Percentiles rank a stretch among this genome's conserved stretches.
Conservation (phyloP, 169 alveolate genomes). For the Plasmodium inui region DNA sequence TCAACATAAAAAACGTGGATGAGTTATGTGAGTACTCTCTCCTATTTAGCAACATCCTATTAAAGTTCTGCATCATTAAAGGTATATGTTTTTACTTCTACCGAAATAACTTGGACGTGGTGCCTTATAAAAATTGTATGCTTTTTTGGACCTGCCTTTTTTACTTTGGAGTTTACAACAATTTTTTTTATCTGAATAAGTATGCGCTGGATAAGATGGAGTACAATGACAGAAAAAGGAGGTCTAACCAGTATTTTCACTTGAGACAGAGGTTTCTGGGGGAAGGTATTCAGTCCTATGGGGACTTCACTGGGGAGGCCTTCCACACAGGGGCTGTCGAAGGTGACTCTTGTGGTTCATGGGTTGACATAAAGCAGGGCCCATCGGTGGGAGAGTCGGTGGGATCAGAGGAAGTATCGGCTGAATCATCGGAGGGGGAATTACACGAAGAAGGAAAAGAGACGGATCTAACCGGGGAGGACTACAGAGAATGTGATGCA, state of each 20-base stretch:
- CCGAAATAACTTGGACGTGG: slow-evolving; percentile 26
- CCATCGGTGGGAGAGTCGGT: neutral
- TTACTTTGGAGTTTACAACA: slow-evolving; percentile 67
- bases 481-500: neutral
- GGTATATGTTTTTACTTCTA: slow-evolving; percentile 65
- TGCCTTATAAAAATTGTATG: slow-evolving; percentile 43
- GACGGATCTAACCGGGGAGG: neutral
- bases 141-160: slow-evolving; percentile 57
- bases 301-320: neutral
- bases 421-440: neutral
- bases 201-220: slow-evolving; percentile 61
- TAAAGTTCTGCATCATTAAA: slow-evolving; percentile 54
- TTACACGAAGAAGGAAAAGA: neutral
- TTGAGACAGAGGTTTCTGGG: neutral
- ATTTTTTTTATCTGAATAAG: slow-evolving; percentile 47
- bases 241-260: neutral
- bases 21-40: slow-evolving; percentile 70
- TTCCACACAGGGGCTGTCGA: neutral
- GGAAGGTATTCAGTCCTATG: neutral
- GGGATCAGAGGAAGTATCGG: neutral
- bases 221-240: slow-evolving; percentile 3
- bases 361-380: neutral
- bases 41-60: slow-evolving; percentile 32
- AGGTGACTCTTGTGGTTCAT: neutral
- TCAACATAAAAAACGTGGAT: slow-evolving; percentile 39